A percentile compares a stretch with the other conserved stretches of the same genome.
These are phyloP conservation scores for Penicillium sp. DNA, from an alignment of 2,329 filamentous ascomycete species.

Conservation along the genomic window DNA sequence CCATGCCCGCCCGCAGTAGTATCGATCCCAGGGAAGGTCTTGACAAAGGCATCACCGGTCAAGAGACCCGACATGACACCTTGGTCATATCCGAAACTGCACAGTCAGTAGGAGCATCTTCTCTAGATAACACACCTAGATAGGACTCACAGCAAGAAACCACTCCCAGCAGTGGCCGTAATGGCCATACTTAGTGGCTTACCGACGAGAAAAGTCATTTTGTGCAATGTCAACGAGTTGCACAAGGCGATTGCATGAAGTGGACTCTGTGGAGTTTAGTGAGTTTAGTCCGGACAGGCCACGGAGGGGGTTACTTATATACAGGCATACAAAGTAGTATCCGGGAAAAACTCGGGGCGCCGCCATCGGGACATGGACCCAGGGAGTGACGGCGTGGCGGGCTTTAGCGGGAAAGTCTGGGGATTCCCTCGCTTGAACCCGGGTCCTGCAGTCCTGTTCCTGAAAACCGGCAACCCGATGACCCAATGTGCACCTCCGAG, in stretches of 20 bases:
- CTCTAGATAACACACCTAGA: conserved; percentile 18
- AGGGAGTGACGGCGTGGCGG: conserved; percentile 12
- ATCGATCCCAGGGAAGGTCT: conserved; percentile 35
- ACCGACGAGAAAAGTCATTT: conserved; percentile 35
- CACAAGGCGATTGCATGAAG: not conserved
- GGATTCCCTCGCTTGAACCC: not conserved
- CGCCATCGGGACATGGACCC: conserved; percentile 5
- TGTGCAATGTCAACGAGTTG: not conserved
- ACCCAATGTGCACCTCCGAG: not conserved
- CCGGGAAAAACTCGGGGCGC: conserved; percentile 11
- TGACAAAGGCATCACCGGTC: conserved; percentile 34
- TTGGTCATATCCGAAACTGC: conserved; percentile 43
- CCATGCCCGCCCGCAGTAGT: conserved; percentile 40
- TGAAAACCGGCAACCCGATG: not conserved
- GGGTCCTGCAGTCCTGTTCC: not conserved
- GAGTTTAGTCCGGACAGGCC: not conserved
- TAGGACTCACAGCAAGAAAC: conserved; percentile 42
- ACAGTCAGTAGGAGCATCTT: conserved; percentile 6
- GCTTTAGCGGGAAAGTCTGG: not conserved
- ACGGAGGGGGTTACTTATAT: conserved; percentile 2
- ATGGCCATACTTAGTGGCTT: conserved; percentile 48
- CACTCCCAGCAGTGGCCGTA: conserved; percentile 48
- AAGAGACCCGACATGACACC: conserved; percentile 45
- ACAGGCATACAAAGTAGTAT: not conserved
- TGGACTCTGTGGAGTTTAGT: not conserved